Base-by-base conservation (phyloP, 768 basidiomycete species). In the Tulasnella sp. region DNA sequence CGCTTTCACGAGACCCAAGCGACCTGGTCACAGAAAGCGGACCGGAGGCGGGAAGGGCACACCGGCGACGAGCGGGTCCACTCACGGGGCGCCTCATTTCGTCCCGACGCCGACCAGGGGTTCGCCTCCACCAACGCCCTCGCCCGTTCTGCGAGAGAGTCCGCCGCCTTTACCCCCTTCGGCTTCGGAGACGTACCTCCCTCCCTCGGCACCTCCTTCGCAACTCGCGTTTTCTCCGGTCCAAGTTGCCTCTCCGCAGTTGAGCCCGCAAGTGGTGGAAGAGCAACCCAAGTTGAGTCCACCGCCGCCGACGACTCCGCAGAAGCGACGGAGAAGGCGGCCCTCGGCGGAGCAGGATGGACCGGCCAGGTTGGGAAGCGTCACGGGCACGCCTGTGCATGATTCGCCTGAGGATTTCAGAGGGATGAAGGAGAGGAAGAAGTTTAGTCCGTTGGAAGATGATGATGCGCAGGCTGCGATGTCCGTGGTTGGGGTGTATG, bases 391-490 rank as follows among this genome's bases (percentile, higher is more conserved):
- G 58, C 76, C 76, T 27, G 46, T 77, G 19, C 46, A 44, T 14
- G 76, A 77, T 56, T 77, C 76, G 1, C 76, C 76, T 1, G 58
- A 40, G 31, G 76, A 77, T 40, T 77, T 68, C 76, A 44, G 76
- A 31, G 48, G 40, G 56, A 12, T 56, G 31, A 36, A 36, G 34
- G 44, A 44, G 27, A 27, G 76, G 34, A 34, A 39, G 16, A 2
- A n/a, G 2, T 77, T 77, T 48, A 52, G 46, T 19, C 76, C 52
- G 34, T 56, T 77, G 76, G 76, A 77, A 27, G 76, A 52, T 38
- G 48, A 58, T 24, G 76, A 77, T 62, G 76, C 76, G n/a, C 34
- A 62, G 76, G 76, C 76, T 77, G 48, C 76, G 34, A 36, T 68
- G 76, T 46, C 34, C 10, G 76, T 68, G 1, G 27, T 77, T 19